phyloP scores from a whole-genome alignment of 2,329 filamentous ascomycete species.

The Xylariaceae sp. region DNA sequence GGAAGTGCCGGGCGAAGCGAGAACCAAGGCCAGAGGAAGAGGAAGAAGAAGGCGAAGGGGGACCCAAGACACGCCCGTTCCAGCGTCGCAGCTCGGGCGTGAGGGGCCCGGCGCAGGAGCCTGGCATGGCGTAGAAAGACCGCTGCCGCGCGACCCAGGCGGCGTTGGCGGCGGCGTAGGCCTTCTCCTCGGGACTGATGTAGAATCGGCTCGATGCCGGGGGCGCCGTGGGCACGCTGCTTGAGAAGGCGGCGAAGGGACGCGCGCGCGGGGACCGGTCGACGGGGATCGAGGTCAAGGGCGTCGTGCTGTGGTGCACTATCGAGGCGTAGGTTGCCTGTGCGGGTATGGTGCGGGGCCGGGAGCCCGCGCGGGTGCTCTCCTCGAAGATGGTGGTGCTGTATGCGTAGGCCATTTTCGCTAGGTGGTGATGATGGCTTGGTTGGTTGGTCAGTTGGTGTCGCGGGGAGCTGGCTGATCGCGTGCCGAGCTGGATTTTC shows the following conservation, averaged over 20 bases:
- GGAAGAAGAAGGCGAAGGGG: too few species aligned
- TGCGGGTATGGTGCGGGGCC: too few species aligned
- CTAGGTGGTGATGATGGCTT: too few species aligned
- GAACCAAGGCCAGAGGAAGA: too few species aligned
- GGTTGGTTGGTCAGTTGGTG: too few species aligned
- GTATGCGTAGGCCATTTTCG: neutral
- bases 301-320: neutral
- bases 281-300: neutral
- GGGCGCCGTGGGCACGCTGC: neutral
- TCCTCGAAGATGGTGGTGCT: neutral
- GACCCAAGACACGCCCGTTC: too few species aligned
- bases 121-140: neutral
- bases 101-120: neutral
- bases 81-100: neutral
- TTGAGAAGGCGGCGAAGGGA: slow-evolving; percentile 2
- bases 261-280: neutral
- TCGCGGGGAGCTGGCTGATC: too few species aligned
- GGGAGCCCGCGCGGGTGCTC: neutral
- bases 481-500: too few species aligned
- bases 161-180: neutral
- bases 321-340: neutral
- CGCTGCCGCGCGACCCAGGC: slow-evolving; percentile 1
- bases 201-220: neutral
- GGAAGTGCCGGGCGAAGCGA: too few species aligned
- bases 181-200: neutral